Conservation (phyloP, 495 filamentous ascomycete genomes). For the Aspergillus sclerotioniger region DNA sequence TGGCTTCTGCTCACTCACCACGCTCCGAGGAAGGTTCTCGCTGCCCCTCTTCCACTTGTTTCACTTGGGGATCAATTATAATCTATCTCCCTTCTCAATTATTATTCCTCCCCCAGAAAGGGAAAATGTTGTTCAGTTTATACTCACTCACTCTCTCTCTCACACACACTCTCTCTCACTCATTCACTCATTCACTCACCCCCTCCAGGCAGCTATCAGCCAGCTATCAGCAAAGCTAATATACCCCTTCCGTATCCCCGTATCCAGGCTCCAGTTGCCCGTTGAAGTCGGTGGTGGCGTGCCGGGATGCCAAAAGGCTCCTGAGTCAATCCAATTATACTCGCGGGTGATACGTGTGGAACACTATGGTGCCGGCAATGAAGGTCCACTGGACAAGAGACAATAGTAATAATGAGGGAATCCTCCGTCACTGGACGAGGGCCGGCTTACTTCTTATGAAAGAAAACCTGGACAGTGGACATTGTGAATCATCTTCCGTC, state of each 20-base stretch:
- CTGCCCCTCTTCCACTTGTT: no score
- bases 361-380: no score
- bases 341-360: slow-evolving; percentile 2
- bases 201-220: no score
- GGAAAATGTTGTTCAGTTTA: no score
- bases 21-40: no score
- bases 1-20: background rate
- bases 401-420: background rate
- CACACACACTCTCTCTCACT: background rate
- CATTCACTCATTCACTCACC: background rate
- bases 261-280: background rate
- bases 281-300: background rate
- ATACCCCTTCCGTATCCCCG: background rate
- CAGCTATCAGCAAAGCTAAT: background rate
- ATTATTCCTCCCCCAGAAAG: no score
- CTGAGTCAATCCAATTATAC: background rate
- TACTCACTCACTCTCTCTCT: no score
- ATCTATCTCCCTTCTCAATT: no score
- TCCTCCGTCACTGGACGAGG: slow-evolving; percentile 1
- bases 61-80: no score
- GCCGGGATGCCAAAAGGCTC: background rate
- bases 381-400: background rate
- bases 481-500: background rate
- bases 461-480: background rate
- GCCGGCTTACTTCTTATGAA: slow-evolving; percentile 5